A percentile compares a stretch with the other conserved stretches of the same genome.
phyloP scores from a whole-genome alignment of 441 rosid genomes.

The Adansonia grandidieri region DNA sequence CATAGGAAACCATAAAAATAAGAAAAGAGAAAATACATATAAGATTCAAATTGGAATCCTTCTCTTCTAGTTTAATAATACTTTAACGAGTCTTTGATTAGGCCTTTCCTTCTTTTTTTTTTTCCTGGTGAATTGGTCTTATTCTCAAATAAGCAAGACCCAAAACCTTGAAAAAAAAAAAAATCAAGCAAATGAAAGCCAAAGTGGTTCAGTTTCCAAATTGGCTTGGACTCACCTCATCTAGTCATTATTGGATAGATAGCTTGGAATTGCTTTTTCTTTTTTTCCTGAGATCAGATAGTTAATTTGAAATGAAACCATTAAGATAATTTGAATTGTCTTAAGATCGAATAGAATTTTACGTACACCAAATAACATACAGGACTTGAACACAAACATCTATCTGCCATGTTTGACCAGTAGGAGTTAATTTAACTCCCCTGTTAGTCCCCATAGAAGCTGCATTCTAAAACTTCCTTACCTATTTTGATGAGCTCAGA shows the following conservation, averaged over 20 bases:
- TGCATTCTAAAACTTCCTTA: background rate
- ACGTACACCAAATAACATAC: background rate
- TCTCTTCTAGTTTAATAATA: background rate
- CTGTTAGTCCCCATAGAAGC: background rate
- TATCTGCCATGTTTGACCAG: background rate
- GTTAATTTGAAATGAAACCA: background rate
- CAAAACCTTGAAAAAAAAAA: background rate
- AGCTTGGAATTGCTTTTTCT: background rate
- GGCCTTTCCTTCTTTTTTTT: background rate
- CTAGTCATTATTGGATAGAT: background rate
- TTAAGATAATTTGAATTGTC: background rate
- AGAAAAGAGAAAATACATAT: background rate
- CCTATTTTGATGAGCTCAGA: background rate
- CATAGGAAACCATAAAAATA: background rate
- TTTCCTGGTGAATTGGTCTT: background rate
- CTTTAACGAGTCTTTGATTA: no score
- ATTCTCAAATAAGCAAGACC: background rate
- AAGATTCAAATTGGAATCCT: conserved; percentile 1
- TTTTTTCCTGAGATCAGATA: background rate
- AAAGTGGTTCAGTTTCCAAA: background rate
- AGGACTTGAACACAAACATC: background rate
- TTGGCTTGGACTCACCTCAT: conserved; percentile 15
- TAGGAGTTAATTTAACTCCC: background rate
- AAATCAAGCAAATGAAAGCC: background rate
- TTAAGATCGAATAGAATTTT: background rate